phyloP scores from a whole-genome alignment of 495 filamentous ascomycete species.

The Mytilinidion resinicola region DNA sequence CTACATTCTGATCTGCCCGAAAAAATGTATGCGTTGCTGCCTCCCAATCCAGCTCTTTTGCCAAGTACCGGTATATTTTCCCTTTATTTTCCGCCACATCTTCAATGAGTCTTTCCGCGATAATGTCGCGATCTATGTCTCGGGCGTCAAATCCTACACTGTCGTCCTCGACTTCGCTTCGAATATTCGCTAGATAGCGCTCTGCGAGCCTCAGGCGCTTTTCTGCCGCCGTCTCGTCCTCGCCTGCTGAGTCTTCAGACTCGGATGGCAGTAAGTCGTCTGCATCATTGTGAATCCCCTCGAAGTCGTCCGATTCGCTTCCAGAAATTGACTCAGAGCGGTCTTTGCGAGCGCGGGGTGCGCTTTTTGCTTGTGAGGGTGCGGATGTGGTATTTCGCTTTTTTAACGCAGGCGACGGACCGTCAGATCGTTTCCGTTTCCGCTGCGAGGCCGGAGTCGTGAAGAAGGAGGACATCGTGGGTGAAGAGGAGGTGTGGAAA shows the following conservation, averaged over 20 bases:
- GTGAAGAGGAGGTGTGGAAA: background rate
- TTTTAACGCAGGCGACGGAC: slow-evolving; percentile 14
- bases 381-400: slow-evolving; percentile 23
- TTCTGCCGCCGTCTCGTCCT: slow-evolving; percentile 80
- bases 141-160: slow-evolving; percentile 85
- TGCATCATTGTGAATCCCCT: slow-evolving; percentile 33
- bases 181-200: slow-evolving; percentile 84
- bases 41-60: slow-evolving; percentile 58
- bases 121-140: slow-evolving; percentile 84
- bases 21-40: slow-evolving; percentile 61
- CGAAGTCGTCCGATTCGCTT: slow-evolving; percentile 56
- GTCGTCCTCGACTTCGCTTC: slow-evolving; percentile 61
- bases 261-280: slow-evolving; percentile 34
- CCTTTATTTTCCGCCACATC: slow-evolving; percentile 94
- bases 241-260: slow-evolving; percentile 51
- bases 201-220: slow-evolving; percentile 83
- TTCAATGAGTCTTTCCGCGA: slow-evolving; percentile 81
- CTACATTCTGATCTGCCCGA: slow-evolving; percentile 65
- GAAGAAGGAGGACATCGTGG: slow-evolving; percentile 40
- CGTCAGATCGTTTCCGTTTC: slow-evolving; percentile 38
- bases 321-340: slow-evolving; percentile 69
- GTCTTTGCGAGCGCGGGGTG: slow-evolving; percentile 20
- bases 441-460: slow-evolving; percentile 38
- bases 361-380: slow-evolving; percentile 6
- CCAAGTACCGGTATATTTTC: slow-evolving; percentile 72